Evolutionary conservation across 371 early-diverging fungal genomes (phyloP), one percentile per base, ranked within the genome.

Genomic region (Mucor lusitanicus): DNA sequence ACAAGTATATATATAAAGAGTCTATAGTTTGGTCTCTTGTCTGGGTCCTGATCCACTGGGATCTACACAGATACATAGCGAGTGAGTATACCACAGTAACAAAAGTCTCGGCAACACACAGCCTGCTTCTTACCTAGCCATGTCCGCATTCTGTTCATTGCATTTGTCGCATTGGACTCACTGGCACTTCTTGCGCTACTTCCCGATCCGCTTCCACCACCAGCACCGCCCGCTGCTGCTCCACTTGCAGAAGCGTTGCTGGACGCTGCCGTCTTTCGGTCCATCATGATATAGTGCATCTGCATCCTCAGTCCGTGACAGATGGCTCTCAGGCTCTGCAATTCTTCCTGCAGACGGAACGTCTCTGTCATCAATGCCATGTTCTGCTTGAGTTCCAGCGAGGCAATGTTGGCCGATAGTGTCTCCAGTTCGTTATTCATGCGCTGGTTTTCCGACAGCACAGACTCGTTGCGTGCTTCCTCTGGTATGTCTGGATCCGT

Each of bases 311-410:
- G 61, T 0, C 88, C 87, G 70, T 90, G 87, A 63, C 91, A 90
- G 2, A 87, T 71, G 0, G 87, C 85, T 44, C 88, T 67, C 37
- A 91, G 42, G 56, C 86, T 85, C 60, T 91, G 88, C 30, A 91
- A 75, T 59, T 91, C 91, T 62, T 91, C 92, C 53, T 90, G 89
- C 63, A 90, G 63, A 21, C 90, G 73, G 64, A 88, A 80, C 6
- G 85, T 87, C 67, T 91, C 91, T 3, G 85, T 83, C 86, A 91
- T 86, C 53, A 92, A 72, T 1, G 90, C 88, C 76, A 89, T 82
- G 42, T 90, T 88, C 42, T 91, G 91, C 63, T 90, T 84, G 11
- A 88, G 65, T 66, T 91, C 91, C 32, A 91, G 62, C 6, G 87
- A 85, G 0, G 83, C 80, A 12, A 92, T 61, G 23, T 79, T 85